phyloP scores from a whole-genome alignment of 2,329 filamentous ascomycete species.

The Aspergillus nomiae region DNA sequence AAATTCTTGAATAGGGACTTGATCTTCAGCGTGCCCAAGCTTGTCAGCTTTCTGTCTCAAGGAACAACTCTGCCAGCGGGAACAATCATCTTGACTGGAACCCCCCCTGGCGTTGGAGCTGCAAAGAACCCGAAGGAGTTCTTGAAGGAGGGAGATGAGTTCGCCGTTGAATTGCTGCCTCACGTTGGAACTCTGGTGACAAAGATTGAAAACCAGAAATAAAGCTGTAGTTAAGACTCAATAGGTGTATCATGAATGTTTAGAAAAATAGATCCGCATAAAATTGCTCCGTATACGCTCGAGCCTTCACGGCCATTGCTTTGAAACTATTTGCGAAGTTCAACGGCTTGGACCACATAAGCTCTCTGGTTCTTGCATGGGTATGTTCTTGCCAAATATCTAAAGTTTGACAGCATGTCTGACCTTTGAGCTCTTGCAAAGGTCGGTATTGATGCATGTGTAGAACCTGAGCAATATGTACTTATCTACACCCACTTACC shows the following conservation, averaged over 20 bases:
- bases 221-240: neutral
- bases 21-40: slow-evolving; percentile 55
- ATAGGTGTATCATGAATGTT: neutral
- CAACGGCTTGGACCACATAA: neutral
- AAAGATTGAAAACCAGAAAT: slow-evolving; percentile 40
- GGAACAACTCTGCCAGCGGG: slow-evolving; percentile 46
- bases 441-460: too few species aligned
- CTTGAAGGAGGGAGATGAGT: slow-evolving; percentile 50
- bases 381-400: neutral
- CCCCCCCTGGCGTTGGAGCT: slow-evolving; percentile 45
- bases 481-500: too few species aligned
- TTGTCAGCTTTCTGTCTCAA: slow-evolving; percentile 43
- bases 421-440: neutral
- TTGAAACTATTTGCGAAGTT: neutral
- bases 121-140: slow-evolving; percentile 46
- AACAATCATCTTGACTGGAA: slow-evolving; percentile 48
- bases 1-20: slow-evolving; percentile 46
- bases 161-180: slow-evolving; percentile 52
- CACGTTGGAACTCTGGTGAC: slow-evolving; percentile 53
- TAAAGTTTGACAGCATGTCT: neutral
- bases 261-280: neutral
- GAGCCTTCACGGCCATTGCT: neutral
- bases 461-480: too few species aligned
- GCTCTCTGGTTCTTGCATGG: neutral
- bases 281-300: neutral